Evolutionary conservation across 306 rosid genomes (phyloP), one percentile per base, ranked within the genome.

Genomic region (Cicer arietinum): DNA sequence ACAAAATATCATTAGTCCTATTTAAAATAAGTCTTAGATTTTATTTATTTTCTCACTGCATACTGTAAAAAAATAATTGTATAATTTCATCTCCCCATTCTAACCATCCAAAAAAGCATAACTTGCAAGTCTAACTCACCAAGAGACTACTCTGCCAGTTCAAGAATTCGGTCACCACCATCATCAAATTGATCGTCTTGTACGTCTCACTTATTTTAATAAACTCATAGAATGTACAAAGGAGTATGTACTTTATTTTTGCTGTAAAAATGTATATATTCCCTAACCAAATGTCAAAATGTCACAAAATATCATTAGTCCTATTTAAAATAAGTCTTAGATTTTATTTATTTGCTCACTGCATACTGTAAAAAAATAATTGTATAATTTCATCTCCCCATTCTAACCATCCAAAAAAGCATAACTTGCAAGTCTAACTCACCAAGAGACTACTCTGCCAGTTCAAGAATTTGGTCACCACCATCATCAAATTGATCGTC

Each of bases 401-500:
- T 46, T 46, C 17, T 50, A 50, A 50, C 17, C 13, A 13, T 50
- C n/a, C 3, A 50, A 50, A 50, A 40, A 50, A 50, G 8, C 18
- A 51, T 48, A n/a, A 8, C 9, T 51, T 7, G 18, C 2, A 13
- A 51, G 20, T 51, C 57, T 14, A 14, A 14, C 14, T n/a, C 4
- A n/a, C 20, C 57, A 51, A 7, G 20, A 51, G 20, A 14, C 18
- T n/a, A n/a, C 54, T 50, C 1, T 5, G 7, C 18, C 54, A 50
- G 5, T 14, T 51, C n/a, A 50, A 51, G 57, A 51, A 51, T n/a
- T 51, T 7, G 20, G 8, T 51, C 8, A 25, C 41, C 41, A 58
- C 64, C 64, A 58, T 58, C 64, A 58, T 58, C 64, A 58, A 22
- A 58, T 22, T 40, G 41, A 10, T 20, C 22, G 0, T 58, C 64